Percentiles rank a stretch among this genome's conserved stretches.
phyloP scores from a whole-genome alignment of 176 grass and related monocot genomes.

The Juncus inflexus region DNA sequence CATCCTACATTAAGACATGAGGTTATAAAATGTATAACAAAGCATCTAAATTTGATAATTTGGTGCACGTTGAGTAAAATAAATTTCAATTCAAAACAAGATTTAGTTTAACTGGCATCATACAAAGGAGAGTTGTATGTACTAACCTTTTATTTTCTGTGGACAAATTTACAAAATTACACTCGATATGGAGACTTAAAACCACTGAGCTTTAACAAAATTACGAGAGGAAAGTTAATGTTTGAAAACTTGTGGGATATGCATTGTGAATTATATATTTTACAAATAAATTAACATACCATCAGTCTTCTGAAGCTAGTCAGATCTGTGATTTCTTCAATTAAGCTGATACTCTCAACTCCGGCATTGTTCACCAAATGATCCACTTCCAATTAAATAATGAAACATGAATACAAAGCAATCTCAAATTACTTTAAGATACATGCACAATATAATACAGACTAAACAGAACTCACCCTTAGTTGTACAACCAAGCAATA shows the following conservation, averaged over 20 bases:
- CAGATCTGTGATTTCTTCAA: conserved; percentile 55
- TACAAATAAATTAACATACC: conserved; percentile 8
- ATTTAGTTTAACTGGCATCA: neutral
- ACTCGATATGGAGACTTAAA: neutral
- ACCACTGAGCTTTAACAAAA: neutral
- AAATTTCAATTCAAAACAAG: too few relatives aligned
- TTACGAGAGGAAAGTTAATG: too few relatives aligned
- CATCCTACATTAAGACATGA: conserved; percentile 30
- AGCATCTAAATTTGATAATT: too few relatives aligned
- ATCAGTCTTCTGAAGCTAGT: conserved; percentile 38
- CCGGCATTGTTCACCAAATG: conserved; percentile 64
- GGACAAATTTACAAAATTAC: conserved; percentile 1
- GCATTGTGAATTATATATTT: too few relatives aligned
- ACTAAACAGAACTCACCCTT: neutral
- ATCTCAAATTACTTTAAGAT: conserved; percentile 2
- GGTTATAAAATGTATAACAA: neutral
- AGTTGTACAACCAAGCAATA: conserved; percentile 9
- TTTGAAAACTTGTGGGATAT: too few relatives aligned
- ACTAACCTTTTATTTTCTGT: neutral
- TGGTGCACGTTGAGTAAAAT: too few relatives aligned
- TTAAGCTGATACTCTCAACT: conserved; percentile 32
- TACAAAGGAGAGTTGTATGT: neutral
- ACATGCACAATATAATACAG: neutral
- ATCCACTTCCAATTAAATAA: conserved; percentile 43
- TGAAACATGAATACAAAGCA: neutral